A percentile compares a stretch with the other conserved stretches of the same genome.
These are phyloP conservation scores for Kwoniella mangroviensis DNA, from an alignment of 768 basidiomycete species.

Conservation along the genomic window DNA sequence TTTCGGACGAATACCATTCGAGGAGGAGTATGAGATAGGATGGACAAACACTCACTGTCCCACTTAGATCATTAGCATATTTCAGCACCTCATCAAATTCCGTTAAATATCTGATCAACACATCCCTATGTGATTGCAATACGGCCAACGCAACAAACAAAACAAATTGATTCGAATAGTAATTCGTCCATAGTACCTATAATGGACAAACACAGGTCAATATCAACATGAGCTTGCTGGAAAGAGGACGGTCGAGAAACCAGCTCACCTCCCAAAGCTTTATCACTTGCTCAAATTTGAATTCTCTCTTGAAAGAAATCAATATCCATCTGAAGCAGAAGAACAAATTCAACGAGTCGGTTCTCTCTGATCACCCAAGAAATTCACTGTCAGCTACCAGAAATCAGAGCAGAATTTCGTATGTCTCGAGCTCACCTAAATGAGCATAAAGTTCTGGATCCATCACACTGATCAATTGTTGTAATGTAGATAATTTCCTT, in stretches of 20 bases:
- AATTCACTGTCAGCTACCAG: neutral
- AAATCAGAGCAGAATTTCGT: neutral
- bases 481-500: conserved; percentile 83
- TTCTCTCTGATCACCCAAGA: conserved; percentile 66
- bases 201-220: too few relatives aligned
- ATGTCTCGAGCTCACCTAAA: conserved; percentile 67
- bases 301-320: conserved; percentile 95
- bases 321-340: conserved; percentile 89
- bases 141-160: conserved; percentile 93
- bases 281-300: conserved; percentile 86
- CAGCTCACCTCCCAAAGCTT: conserved; percentile 77
- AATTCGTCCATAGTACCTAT: conserved; percentile 63
- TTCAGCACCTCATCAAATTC: conserved; percentile 67
- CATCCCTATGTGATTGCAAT: conserved; percentile 91
- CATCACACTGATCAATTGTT: conserved; percentile 88
- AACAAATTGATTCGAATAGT: conserved; percentile 84
- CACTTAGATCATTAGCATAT: conserved; percentile 55
- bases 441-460: conserved; percentile 94
- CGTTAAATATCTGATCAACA: conserved; percentile 90
- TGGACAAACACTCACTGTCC: conserved; percentile 40
- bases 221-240: neutral
- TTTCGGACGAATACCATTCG: neutral
- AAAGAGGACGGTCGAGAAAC: conserved; percentile 17
- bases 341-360: conserved; percentile 89
- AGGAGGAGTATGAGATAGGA: neutral